Percentiles rank a stretch among this genome's conserved stretches.
Conservation (phyloP, 208 protist species). For the Herpetomonas tarakana region DNA sequence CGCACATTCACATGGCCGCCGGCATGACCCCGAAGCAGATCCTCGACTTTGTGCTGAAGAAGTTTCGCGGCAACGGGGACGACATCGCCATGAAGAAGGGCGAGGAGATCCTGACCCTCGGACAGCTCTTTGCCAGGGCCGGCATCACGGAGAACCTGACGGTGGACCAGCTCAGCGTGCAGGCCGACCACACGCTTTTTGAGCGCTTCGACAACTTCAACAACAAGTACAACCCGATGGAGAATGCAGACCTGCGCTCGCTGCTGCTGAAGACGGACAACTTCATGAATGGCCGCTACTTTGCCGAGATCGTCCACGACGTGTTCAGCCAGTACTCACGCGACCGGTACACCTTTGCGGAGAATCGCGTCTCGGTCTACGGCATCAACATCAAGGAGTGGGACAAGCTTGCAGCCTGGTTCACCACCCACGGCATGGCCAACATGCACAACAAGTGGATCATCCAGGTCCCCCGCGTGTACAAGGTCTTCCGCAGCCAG, state of each 20-base stretch:
- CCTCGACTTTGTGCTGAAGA: constrained; percentile 93
- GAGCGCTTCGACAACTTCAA: constrained; percentile 99
- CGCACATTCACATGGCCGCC: constrained; percentile 96
- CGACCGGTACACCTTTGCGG: constrained; percentile 95
- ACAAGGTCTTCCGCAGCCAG: constrained; percentile 90
- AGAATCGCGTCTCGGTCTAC: constrained; percentile 93
- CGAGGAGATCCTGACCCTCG: constrained; percentile 81
- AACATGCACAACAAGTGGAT: constrained; percentile 98
- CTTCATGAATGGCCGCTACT: constrained; percentile 97
- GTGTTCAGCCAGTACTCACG: constrained; percentile 95
- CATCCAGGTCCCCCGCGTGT: constrained; percentile 97
- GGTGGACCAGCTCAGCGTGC: constrained; percentile 96
- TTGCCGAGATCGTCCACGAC: constrained; percentile 96
- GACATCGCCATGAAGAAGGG: constrained; percentile 92
- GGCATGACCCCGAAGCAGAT: constrained; percentile 95
- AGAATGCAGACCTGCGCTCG: constrained; percentile 91
- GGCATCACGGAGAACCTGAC: constrained; percentile 91
- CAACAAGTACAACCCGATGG: constrained; percentile 98
- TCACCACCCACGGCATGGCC: constrained; percentile 94
- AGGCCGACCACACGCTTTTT: constrained; percentile 95
- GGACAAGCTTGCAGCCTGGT: constrained; percentile 95
- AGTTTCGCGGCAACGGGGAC: constrained; percentile 87
- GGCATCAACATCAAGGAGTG: constrained; percentile 94
- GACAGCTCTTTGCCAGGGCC: constrained; percentile 78
- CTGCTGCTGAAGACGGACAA: constrained; percentile 99